Conservation (phyloP, 1,139 yeast genomes). For the Protomyces gravidus region DNA sequence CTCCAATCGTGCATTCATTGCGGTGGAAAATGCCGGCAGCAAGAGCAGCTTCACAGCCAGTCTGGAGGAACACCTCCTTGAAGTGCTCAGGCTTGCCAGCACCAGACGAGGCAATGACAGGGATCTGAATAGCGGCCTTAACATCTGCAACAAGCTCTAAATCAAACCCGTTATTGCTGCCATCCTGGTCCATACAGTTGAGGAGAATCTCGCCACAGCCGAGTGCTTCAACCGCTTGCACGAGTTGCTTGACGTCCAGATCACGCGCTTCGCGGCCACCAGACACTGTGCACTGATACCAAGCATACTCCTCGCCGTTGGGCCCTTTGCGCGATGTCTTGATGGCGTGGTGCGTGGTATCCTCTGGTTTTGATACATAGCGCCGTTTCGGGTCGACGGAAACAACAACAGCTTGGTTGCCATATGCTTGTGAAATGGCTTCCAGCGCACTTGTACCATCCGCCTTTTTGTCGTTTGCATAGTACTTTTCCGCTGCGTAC, state of each 20-base stretch:
- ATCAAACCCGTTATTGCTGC: slow-evolving; percentile 88
- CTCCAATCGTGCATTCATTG: slow-evolving; percentile 79
- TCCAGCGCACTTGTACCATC: slow-evolving; percentile 84
- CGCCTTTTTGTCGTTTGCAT: slow-evolving; percentile 53
- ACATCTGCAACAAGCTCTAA: slow-evolving; percentile 74
- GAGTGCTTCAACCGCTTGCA: slow-evolving; percentile 77
- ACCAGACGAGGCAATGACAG: slow-evolving; percentile 95
- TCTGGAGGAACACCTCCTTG: slow-evolving; percentile 72
- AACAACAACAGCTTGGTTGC: slow-evolving; percentile 93
- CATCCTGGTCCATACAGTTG: slow-evolving; percentile 94
- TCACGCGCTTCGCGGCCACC: slow-evolving; percentile 92
- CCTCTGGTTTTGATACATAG: slow-evolving; percentile 59
- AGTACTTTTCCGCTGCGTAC: slow-evolving; percentile 74
- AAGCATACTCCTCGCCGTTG: slow-evolving; percentile 77
- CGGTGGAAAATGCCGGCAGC: slow-evolving; percentile 99
- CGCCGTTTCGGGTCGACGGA: slow-evolving; percentile 92
- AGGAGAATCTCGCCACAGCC: slow-evolving; percentile 96
- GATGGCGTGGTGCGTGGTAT: slow-evolving; percentile 57
- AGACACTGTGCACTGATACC: slow-evolving; percentile 92
- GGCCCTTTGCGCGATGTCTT: slow-evolving; percentile 62
- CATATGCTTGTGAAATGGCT: slow-evolving; percentile 83
- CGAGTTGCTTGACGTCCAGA: slow-evolving; percentile 84
- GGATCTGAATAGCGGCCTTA: slow-evolving; percentile 70
- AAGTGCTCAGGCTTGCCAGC: slow-evolving; percentile 93
- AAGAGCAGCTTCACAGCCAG: slow-evolving; percentile 88